A percentile compares a stretch with the other conserved stretches of the same genome.
Conservation (phyloP, 2,329 filamentous ascomycete species). For the Dactylellina leptospora region DNA sequence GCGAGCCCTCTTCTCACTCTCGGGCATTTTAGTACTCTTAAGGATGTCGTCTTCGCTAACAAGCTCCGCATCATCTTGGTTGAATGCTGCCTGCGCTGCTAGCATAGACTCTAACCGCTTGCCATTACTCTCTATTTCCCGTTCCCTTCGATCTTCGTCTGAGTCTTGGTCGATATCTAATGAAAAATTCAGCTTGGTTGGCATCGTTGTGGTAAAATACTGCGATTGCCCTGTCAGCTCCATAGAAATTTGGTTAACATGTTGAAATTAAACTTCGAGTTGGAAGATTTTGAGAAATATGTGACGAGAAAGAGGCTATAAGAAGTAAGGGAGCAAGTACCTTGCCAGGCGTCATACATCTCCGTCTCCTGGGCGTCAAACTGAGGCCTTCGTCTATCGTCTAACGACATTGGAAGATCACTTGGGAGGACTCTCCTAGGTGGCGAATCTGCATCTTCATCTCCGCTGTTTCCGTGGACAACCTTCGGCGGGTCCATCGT, state of each 20-base stretch:
- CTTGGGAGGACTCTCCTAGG: conserved; percentile 68
- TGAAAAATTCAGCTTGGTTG: conserved; percentile 73
- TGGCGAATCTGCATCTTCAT: conserved; percentile 22
- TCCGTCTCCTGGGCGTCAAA: conserved; percentile 79
- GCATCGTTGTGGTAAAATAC: conserved; percentile 85
- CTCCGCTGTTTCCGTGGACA: conserved; percentile 28
- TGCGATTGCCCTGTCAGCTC: conserved; percentile 81
- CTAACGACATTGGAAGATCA: conserved; percentile 88
- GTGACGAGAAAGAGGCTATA: conserved; percentile 27
- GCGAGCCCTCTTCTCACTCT: conserved; percentile 79
- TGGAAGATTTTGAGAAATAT: conserved; percentile 13
- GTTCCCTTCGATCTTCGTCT: conserved; percentile 61
- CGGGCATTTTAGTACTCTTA: conserved; percentile 75
- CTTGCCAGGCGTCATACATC: conserved; percentile 99
- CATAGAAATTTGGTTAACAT: conserved; percentile 54
- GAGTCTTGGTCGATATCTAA: conserved; percentile 65
- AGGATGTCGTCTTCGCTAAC: conserved; percentile 83
- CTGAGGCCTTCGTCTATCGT: conserved; percentile 79
- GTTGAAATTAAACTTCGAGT: conserved; percentile 24
- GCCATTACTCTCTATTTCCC: conserved; percentile 75
- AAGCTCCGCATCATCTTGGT: conserved; percentile 73
- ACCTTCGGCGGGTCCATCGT: conserved; percentile 38
- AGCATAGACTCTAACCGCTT: conserved; percentile 93
- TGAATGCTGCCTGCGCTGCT: conserved; percentile 85
- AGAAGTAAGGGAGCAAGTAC: conserved; percentile 63